Evolutionary conservation across 2,329 filamentous ascomycete genomes (phyloP).

Genomic region (Dactylellina cionopaga): DNA sequence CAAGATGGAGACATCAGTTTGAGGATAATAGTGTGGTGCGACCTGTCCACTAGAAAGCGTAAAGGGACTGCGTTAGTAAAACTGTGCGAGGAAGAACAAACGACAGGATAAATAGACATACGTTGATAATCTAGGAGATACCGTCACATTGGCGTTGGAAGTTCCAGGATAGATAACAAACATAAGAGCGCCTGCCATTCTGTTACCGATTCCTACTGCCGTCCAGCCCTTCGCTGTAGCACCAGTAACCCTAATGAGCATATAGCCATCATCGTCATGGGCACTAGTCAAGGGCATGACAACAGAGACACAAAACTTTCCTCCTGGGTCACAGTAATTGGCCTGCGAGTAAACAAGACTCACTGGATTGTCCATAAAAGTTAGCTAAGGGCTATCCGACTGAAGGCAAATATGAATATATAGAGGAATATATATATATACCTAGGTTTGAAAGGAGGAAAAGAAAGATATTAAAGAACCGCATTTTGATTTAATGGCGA

Average conservation of each 20-base stretch:
- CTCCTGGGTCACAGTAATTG: slow-evolving; percentile 42
- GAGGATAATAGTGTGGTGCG: slow-evolving; percentile 45
- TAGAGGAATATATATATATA: not conserved
- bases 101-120: not conserved
- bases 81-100: not conserved
- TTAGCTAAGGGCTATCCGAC: not conserved
- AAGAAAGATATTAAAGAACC: slow-evolving; percentile 22
- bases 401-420: too few species aligned
- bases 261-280: slow-evolving; percentile 45
- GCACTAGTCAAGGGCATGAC: slow-evolving; percentile 36
- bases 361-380: slow-evolving; percentile 5
- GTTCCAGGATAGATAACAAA: slow-evolving; percentile 62
- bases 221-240: slow-evolving; percentile 60
- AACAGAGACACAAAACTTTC: slow-evolving; percentile 41
- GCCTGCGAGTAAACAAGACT: slow-evolving; percentile 34
- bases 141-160: slow-evolving; percentile 58
- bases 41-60: slow-evolving; percentile 28
- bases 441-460: slow-evolving; percentile 32
- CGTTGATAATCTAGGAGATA: slow-evolving; percentile 54
- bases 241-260: slow-evolving; percentile 54
- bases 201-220: slow-evolving; percentile 62
- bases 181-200: slow-evolving; percentile 63
- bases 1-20: slow-evolving; percentile 52
- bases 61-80: not conserved
- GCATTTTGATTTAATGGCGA: slow-evolving; percentile 27